Evolutionary conservation across 371 early-diverging fungal species (phyloP).

Genomic region (Rhizopus microsporus): DNA sequence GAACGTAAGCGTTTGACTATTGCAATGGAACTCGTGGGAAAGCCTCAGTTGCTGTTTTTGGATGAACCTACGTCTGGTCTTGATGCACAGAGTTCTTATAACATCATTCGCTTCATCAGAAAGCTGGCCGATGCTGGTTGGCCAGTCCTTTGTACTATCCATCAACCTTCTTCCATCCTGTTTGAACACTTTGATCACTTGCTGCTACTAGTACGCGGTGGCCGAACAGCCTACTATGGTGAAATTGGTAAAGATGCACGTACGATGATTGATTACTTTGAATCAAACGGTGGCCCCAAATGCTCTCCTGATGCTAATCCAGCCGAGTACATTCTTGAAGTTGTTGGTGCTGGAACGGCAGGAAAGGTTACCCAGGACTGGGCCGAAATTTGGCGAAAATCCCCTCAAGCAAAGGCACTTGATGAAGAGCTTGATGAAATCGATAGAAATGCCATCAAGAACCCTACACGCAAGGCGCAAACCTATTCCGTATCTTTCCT

Average conservation of each 20-base stretch:
- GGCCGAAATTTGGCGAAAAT: conserved; percentile 52
- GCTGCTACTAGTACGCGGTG: conserved; percentile 71
- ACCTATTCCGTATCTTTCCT: conserved; percentile 27
- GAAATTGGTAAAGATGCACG: conserved; percentile 52
- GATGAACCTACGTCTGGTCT: conserved; percentile 84
- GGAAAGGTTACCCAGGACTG: conserved; percentile 48
- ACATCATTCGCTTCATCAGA: conserved; percentile 64
- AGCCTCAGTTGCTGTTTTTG: conserved; percentile 72
- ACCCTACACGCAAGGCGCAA: conserved; percentile 14
- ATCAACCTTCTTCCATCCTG: conserved; percentile 65
- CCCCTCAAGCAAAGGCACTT: conserved; percentile 22
- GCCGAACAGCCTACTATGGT: conserved; percentile 57
- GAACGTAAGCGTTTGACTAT: conserved; percentile 69
- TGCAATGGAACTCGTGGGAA: conserved; percentile 69
- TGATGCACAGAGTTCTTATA: conserved; percentile 69
- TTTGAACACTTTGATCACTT: conserved; percentile 68
- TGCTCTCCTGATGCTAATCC: conserved; percentile 53
- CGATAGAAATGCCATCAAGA: conserved; percentile 2
- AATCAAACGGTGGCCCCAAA: conserved; percentile 45
- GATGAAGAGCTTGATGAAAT: conserved; percentile 23
- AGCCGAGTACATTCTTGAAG: conserved; percentile 41
- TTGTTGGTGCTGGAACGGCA: conserved; percentile 51
- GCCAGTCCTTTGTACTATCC: conserved; percentile 63
- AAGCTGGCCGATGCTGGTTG: conserved; percentile 58
- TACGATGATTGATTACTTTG: conserved; percentile 57